These are phyloP conservation scores for Pseudocercospora fuligena DNA, from an alignment of 2,329 filamentous ascomycete genomes.

Conservation along the genomic window DNA sequence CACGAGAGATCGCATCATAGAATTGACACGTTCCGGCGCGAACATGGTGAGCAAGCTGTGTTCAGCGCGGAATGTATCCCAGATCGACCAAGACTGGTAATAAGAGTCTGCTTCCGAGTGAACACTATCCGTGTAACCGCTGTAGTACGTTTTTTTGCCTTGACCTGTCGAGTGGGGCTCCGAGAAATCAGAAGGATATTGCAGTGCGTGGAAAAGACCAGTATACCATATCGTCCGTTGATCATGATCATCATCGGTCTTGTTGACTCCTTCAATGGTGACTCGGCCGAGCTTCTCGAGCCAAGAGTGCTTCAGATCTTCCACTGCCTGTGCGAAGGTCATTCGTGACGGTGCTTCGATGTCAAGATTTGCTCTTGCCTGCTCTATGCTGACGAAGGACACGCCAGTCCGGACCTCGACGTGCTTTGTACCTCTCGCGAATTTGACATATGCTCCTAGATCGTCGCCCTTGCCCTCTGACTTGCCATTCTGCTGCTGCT, in stretches of 20 bases:
- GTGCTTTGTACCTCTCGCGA: slow-evolving; percentile 35
- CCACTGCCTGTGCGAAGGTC: slow-evolving; percentile 47
- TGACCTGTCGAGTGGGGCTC: slow-evolving; percentile 43
- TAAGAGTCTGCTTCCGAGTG: slow-evolving; percentile 52
- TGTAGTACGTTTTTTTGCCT: slow-evolving; percentile 47
- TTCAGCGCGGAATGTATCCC: slow-evolving; percentile 57
- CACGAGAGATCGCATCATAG: slow-evolving; percentile 55
- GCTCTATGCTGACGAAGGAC: slow-evolving; percentile 54
- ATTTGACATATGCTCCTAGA: slow-evolving; percentile 50
- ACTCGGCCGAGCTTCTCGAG: slow-evolving; percentile 53
- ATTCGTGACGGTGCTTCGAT: slow-evolving; percentile 47
- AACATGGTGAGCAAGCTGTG: slow-evolving; percentile 54
- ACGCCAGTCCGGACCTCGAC: slow-evolving; percentile 55
- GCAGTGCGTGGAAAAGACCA: slow-evolving; percentile 52
- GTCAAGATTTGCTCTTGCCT: slow-evolving; percentile 53
- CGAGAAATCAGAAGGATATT: slow-evolving; percentile 56
- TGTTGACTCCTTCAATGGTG: slow-evolving; percentile 50
- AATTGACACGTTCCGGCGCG: slow-evolving; percentile 53
- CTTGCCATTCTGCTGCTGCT: slow-evolving; percentile 17
- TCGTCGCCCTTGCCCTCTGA: slow-evolving; percentile 44
- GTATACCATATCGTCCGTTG: slow-evolving; percentile 55
- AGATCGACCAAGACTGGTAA: slow-evolving; percentile 58
- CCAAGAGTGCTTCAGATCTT: slow-evolving; percentile 50
- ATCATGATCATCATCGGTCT: slow-evolving; percentile 48
- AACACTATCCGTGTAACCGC: slow-evolving; percentile 54